Percentiles rank a stretch among this genome's conserved stretches.
Conservation (phyloP, 148 eudicot genomes). For the Vaccinium vitisidaea region DNA sequence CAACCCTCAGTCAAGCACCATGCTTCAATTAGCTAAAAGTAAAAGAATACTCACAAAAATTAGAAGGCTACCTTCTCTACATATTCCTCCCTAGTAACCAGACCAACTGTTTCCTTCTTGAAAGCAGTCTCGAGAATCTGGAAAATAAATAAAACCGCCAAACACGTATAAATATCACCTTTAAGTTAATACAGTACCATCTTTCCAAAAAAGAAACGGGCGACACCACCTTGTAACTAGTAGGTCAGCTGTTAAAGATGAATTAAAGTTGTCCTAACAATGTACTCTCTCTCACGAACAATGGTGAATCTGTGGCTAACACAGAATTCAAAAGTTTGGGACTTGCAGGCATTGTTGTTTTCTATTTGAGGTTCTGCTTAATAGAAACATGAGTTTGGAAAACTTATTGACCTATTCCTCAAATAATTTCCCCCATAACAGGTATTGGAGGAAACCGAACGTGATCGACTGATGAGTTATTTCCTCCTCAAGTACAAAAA, state of each 20-base stretch:
- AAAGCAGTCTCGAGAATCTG: slow-evolving; percentile 97
- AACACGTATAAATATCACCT: not conserved
- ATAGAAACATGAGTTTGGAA: not conserved
- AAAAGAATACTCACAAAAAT: not conserved
- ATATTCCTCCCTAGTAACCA: slow-evolving; percentile 89
- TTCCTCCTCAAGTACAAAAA: not conserved
- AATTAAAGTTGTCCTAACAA: not conserved
- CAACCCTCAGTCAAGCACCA: not conserved
- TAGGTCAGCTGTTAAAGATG: not conserved
- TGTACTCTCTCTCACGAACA: not conserved
- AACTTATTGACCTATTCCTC: not conserved
- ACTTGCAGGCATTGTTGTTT: not conserved
- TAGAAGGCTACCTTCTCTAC: slow-evolving; percentile 73
- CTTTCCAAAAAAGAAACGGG: not conserved
- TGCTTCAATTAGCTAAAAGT: not conserved
- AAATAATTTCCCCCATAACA: not conserved
- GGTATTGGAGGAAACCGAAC: not conserved
- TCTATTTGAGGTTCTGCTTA: not conserved
- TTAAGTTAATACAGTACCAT: not conserved
- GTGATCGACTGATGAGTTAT: not conserved
- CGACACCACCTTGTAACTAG: not conserved
- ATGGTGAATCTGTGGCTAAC: not conserved
- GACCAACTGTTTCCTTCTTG: slow-evolving; percentile 97
- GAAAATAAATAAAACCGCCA: slow-evolving; percentile 14
- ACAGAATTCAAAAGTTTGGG: not conserved